phyloP scores from a whole-genome alignment of 2,329 filamentous ascomycete genomes.

The Penicillium brasilianum region DNA sequence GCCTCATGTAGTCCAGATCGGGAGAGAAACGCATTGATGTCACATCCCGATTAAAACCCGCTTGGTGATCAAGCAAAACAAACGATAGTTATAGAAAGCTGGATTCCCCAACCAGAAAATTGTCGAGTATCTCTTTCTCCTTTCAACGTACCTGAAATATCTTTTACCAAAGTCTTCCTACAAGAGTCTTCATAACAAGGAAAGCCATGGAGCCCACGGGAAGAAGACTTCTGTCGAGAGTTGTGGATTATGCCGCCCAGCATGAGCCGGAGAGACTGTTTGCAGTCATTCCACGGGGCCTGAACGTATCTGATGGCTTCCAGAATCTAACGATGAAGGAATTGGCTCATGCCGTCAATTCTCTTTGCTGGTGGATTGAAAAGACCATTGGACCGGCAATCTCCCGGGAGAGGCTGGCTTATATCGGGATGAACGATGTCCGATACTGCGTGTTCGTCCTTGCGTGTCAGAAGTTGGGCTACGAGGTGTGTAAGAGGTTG shows the following conservation, averaged over 20 bases:
- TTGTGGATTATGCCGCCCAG: not conserved
- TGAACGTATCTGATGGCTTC: constrained; percentile 27
- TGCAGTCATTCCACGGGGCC: constrained; percentile 21
- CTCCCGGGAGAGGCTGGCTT: constrained; percentile 27
- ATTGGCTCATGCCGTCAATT: constrained; percentile 26
- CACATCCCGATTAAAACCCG: not conserved
- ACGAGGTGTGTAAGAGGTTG: constrained; percentile 21
- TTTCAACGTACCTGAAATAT: not conserved
- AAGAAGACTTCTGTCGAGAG: not conserved
- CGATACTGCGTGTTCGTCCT: constrained; percentile 32
- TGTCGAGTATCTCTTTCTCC: not conserved
- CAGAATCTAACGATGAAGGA: constrained; percentile 23
- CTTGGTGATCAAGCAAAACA: not conserved
- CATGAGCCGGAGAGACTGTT: constrained; percentile 19
- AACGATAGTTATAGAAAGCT: not conserved
- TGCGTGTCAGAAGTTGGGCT: constrained; percentile 34
- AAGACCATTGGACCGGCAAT: constrained; percentile 16
- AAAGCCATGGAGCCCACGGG: not conserved
- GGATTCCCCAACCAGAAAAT: not conserved
- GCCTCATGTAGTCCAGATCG: not conserved
- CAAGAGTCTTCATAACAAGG: not conserved
- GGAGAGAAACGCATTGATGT: not conserved
- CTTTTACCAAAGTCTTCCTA: no score
- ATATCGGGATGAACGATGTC: constrained; percentile 33
- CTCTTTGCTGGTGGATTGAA: constrained; percentile 31